These are phyloP conservation scores for Acephala macrosclerotiorum DNA, from an alignment of 2,329 filamentous ascomycete species.

Conservation along the genomic window DNA sequence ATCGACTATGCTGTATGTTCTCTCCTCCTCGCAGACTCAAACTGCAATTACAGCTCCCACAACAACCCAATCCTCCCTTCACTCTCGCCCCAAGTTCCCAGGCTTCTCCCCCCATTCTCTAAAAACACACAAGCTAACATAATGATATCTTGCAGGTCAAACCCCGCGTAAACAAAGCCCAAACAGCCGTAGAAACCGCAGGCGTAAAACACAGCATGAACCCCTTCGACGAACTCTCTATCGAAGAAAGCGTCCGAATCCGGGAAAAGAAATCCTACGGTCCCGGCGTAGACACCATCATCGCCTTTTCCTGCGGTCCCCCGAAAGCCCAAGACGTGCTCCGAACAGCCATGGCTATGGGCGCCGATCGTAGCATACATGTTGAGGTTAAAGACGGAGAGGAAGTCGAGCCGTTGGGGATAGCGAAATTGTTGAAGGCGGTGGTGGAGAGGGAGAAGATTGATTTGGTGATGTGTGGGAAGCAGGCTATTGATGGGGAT, in stretches of 20 bases:
- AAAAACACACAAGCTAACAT: not conserved
- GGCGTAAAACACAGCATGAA: slow-evolving; percentile 99
- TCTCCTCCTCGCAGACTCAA: slow-evolving; percentile 17
- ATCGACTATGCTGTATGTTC: slow-evolving; percentile 81
- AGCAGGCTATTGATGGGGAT: slow-evolving; percentile 98
- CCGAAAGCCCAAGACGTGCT: slow-evolving; percentile 87
- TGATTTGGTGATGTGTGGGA: slow-evolving; percentile 93
- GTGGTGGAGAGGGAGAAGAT: slow-evolving; percentile 84
- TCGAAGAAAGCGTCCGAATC: slow-evolving; percentile 95
- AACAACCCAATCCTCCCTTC: not conserved
- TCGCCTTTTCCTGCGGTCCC: slow-evolving; percentile 87
- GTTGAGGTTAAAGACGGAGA: slow-evolving; percentile 80
- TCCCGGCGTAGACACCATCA: slow-evolving; percentile 86
- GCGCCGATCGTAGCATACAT: slow-evolving; percentile 90
- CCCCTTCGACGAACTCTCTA: slow-evolving; percentile 97
- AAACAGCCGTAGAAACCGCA: slow-evolving; percentile 69
- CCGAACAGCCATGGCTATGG: slow-evolving; percentile 98
- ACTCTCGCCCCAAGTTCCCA: not conserved
- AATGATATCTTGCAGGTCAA: slow-evolving; percentile 60
- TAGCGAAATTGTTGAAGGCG: slow-evolving; percentile 86
- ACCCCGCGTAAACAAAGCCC: slow-evolving; percentile 71
- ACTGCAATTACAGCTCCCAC: not conserved
- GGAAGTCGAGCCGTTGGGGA: slow-evolving; percentile 85
- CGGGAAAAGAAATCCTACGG: slow-evolving; percentile 82
- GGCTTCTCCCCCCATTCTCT: not conserved